A percentile compares a stretch with the other conserved stretches of the same genome.
Conservation (phyloP, 1,284 basidiomycete species). For the Moniliella sp. region DNA sequence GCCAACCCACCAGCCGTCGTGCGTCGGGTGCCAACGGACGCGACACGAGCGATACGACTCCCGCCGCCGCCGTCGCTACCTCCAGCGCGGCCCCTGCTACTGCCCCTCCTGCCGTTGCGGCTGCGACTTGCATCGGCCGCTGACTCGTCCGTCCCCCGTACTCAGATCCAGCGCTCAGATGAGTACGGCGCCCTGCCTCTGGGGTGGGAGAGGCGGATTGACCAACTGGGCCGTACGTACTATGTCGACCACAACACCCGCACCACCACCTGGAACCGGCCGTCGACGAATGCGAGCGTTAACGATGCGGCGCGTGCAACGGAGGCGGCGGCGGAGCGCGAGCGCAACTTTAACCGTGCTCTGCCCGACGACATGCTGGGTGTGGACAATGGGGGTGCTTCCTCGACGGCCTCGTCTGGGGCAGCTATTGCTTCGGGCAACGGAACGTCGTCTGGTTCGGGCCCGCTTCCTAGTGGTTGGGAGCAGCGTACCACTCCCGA, state of each 20-base stretch:
- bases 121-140: background rate
- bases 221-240: conserved; percentile 67
- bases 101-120: background rate
- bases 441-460: conserved; percentile 52
- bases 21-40: too few species aligned
- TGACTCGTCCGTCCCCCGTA: conserved; percentile 7
- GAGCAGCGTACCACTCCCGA: conserved; percentile 94
- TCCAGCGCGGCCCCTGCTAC: background rate
- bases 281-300: conserved; percentile 12
- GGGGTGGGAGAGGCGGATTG: conserved; percentile 82
- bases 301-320: conserved; percentile 16
- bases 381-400: conserved; percentile 9
- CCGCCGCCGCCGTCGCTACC: conserved; percentile 4
- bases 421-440: conserved; percentile 7
- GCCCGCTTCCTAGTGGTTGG: conserved; percentile 79
- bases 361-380: conserved; percentile 33
- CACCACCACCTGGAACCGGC: conserved; percentile 70
- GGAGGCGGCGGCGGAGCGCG: conserved; percentile 22
- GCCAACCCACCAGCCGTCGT: too few species aligned
- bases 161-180: conserved; percentile 6
- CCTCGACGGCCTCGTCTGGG: conserved; percentile 33
- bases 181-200: conserved; percentile 42
- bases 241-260: conserved; percentile 60
- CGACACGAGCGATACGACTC: too few species aligned
- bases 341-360: conserved; percentile 24